A percentile compares a stretch with the other conserved stretches of the same genome.
Evolutionary conservation across 2,329 filamentous ascomycete genomes (phyloP).

Genomic region (Xylaria sp.): DNA sequence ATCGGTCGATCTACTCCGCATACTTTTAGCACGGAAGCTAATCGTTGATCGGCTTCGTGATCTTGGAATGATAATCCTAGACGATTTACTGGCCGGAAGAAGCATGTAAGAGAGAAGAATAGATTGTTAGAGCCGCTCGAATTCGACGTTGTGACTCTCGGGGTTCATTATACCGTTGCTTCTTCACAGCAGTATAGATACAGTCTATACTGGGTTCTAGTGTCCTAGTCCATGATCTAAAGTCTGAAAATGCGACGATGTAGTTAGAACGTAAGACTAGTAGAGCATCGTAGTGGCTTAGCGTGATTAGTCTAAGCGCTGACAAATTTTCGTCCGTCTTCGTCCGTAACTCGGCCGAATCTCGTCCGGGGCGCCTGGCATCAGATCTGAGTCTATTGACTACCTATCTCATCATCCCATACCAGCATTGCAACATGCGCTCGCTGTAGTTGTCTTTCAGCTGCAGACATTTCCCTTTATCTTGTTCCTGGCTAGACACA

Average conservation of each 20-base stretch:
- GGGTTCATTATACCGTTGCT: not conserved
- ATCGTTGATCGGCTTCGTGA: not conserved
- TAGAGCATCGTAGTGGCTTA: too few relatives aligned
- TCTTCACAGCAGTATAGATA: not conserved
- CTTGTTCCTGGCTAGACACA: not conserved
- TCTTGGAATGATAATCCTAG: not conserved
- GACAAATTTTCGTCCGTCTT: constrained; percentile 40
- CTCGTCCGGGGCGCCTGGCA: constrained; percentile 37
- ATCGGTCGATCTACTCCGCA: constrained; percentile 15
- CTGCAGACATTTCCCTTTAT: not conserved
- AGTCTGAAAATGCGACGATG: not conserved
- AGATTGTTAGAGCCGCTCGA: not conserved
- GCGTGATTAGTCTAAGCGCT: constrained; percentile 27
- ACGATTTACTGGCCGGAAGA: not conserved
- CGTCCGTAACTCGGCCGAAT: constrained; percentile 39
- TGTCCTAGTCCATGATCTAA: not conserved
- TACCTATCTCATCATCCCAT: constrained; percentile 9
- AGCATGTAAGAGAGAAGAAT: not conserved
- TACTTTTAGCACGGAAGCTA: constrained; percentile 3
- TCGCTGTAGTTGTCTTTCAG: not conserved
- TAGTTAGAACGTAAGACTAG: not conserved
- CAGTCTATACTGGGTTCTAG: not conserved
- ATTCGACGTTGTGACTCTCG: not conserved
- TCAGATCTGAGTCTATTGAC: constrained; percentile 18
- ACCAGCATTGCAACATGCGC: not conserved